Percentiles rank a stretch among this genome's conserved stretches.
These are phyloP conservation scores for Arabidopsis lyrata DNA, from an alignment of 441 rosid genomes.

Conservation along the genomic window DNA sequence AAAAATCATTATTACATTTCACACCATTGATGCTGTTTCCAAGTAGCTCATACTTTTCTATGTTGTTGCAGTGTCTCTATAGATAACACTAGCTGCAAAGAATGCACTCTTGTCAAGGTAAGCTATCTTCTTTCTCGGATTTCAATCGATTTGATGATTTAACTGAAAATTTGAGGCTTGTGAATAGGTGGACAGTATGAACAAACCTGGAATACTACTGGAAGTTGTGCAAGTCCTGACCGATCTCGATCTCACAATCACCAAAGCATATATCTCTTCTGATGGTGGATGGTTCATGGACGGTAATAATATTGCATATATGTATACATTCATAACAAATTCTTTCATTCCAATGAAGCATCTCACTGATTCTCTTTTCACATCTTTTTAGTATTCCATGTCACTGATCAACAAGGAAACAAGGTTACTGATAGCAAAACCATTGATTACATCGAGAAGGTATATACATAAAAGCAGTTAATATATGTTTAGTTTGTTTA, in stretches of 20 bases:
- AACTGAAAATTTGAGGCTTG: conserved; percentile 1
- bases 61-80: conserved; percentile 71
- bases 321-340: neutral
- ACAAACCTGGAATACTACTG: conserved; percentile 90
- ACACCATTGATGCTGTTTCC: conserved; percentile 12
- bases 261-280: conserved; percentile 91
- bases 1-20: conserved; percentile 4
- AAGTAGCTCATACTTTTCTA: conserved; percentile 17
- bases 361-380: conserved; percentile 25
- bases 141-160: neutral
- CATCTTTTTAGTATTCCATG: conserved; percentile 69
- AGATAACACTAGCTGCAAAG: conserved; percentile 72
- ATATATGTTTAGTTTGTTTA: neutral
- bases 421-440: conserved; percentile 75
- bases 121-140: conserved; percentile 7
- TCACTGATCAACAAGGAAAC: conserved; percentile 86
- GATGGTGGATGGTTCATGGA: conserved; percentile 99
- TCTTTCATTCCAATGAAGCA: neutral
- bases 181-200: conserved; percentile 85
- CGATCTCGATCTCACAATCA: conserved; percentile 83
- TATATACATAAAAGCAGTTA: conserved; percentile 23
- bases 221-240: conserved; percentile 93
- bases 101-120: conserved; percentile 83
- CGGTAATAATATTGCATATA: conserved; percentile 49
- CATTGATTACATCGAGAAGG: conserved; percentile 85